These are phyloP conservation scores for Aspergillus costaricaensis DNA, from an alignment of 2,329 filamentous ascomycete genomes.

Conservation along the genomic window DNA sequence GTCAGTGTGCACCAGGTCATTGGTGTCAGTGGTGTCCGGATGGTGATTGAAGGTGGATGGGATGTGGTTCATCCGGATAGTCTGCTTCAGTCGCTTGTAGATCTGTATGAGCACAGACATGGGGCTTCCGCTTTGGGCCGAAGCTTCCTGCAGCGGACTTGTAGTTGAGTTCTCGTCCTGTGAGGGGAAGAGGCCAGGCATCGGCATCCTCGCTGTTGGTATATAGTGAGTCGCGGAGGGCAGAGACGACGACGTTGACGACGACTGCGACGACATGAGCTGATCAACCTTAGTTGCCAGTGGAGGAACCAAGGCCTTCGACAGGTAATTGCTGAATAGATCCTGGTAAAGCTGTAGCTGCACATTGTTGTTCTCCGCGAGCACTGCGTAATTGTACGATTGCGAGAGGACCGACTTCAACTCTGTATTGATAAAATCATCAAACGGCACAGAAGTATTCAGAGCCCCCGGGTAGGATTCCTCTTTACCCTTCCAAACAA, in stretches of 20 bases:
- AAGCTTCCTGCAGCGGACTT: conserved; percentile 36
- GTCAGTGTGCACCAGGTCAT: conserved; percentile 53
- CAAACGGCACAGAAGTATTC: conserved; percentile 61
- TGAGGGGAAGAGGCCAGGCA: conserved; percentile 43
- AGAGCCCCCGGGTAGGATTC: conserved; percentile 78
- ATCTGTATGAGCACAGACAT: conserved; percentile 55
- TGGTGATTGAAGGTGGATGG: conserved; percentile 49
- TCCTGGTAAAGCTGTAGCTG: conserved; percentile 46
- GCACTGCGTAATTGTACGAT: conserved; percentile 50
- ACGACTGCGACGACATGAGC: conserved; percentile 22
- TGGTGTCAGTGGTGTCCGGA: conserved; percentile 41
- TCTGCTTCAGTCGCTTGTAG: conserved; percentile 59
- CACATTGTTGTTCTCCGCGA: conserved; percentile 38
- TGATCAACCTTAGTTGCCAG: conserved; percentile 47
- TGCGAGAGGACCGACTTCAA: conserved; percentile 53
- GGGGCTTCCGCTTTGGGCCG: conserved; percentile 34
- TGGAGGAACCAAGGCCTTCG: conserved; percentile 52
- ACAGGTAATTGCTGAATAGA: conserved; percentile 55
- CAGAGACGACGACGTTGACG: conserved; percentile 19
- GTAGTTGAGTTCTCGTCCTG: conserved; percentile 34
- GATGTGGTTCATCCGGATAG: conserved; percentile 55
- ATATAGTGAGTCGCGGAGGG: conserved; percentile 32
- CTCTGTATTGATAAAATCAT: conserved; percentile 66
- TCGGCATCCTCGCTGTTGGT: conserved; percentile 34
- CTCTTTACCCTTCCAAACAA: conserved; percentile 92